Conservation (phyloP, 176 grass and related monocot genomes). For the Oryza meridionalis region DNA sequence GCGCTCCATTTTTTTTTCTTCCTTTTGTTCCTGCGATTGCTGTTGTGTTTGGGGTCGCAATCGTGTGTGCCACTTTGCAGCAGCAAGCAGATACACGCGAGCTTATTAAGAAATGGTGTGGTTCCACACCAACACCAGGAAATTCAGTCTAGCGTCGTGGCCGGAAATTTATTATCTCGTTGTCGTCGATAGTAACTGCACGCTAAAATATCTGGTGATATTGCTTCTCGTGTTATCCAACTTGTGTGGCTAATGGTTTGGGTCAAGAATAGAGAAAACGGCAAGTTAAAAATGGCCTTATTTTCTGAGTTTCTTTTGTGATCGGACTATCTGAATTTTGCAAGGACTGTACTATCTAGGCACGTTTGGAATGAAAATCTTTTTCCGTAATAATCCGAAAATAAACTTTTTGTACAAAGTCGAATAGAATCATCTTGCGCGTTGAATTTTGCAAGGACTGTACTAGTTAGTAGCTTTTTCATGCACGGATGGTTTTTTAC, state of each 20-base stretch:
- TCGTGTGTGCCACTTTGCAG: neutral
- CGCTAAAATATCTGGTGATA: neutral
- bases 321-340: neutral
- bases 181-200: neutral
- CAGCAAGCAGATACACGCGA: neutral
- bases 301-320: neutral
- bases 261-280: neutral
- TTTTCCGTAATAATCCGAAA: no score
- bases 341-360: neutral
- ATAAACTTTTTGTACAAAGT: no score
- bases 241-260: neutral
- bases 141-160: neutral
- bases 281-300: neutral
- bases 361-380: no score
- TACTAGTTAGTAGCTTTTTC: no score
- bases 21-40: neutral
- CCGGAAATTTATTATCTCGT: neutral
- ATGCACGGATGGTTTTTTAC: neutral
- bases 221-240: neutral
- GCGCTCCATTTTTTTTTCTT: neutral
- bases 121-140: neutral
- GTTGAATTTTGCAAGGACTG: neutral
- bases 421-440: no score
- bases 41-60: neutral
- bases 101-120: neutral